Percentiles rank a stretch among this genome's conserved stretches.
phyloP scores from a whole-genome alignment of 352 stramenopile genomes.

The Phytophthora brassicae region DNA sequence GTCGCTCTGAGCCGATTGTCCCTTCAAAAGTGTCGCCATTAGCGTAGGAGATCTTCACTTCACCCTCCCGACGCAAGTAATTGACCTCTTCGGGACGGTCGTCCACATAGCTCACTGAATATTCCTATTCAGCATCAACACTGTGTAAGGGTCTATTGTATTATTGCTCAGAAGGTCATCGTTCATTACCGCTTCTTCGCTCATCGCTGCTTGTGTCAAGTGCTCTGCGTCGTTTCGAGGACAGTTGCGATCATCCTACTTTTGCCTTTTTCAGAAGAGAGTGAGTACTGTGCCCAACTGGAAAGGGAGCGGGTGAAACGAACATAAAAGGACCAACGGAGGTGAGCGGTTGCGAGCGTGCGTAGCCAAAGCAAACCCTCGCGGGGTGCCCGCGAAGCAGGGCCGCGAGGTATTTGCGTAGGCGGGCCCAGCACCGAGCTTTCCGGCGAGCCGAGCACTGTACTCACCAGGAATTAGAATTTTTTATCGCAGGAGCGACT shows the following conservation, averaged over 20 bases:
- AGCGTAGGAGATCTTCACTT: constrained; percentile 88
- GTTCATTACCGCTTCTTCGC: constrained; percentile 48
- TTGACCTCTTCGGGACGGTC: constrained; percentile 85
- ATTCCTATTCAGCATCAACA: constrained; percentile 43
- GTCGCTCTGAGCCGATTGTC: constrained; percentile 64
- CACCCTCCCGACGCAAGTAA: constrained; percentile 80
- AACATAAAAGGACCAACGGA: too few species aligned
- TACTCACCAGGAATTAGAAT: too few species aligned
- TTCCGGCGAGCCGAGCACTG: too few species aligned
- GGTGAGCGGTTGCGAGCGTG: too few species aligned
- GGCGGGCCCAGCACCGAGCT: too few species aligned
- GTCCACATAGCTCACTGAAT: constrained; percentile 84
- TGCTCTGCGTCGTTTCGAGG: constrained; percentile 24
- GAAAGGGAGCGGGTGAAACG: too few species aligned
- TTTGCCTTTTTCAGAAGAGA: too few species aligned
- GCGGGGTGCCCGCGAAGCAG: too few species aligned
- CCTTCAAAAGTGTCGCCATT: constrained; percentile 93
- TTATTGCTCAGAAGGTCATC: neutral
- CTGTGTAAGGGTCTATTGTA: neutral
- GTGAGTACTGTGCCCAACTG: too few species aligned
- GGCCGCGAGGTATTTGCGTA: too few species aligned
- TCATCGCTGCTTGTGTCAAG: constrained; percentile 31
- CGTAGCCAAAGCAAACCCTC: too few species aligned
- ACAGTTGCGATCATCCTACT: neutral
- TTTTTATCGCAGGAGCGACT: too few species aligned